Evolutionary conservation across 2,329 filamentous ascomycete species (phyloP), one percentile per base, ranked within the genome.

Genomic region (Apiospora aurea): DNA sequence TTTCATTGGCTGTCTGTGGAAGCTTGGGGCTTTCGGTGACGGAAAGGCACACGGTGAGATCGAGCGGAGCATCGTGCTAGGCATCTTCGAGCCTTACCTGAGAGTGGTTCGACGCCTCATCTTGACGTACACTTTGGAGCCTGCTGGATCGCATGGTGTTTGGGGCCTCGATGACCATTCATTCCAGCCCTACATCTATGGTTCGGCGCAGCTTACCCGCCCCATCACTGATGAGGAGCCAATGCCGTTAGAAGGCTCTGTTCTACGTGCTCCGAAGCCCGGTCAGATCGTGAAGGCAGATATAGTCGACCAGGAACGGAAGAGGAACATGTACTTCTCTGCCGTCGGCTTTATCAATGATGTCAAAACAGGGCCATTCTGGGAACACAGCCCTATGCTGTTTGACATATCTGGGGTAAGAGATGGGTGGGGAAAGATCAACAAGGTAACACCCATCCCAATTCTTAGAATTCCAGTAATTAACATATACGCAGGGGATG

Each of bases 121-220:
- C 77, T 86, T 94, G 69, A 96, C 92, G 2, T 99, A 98, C 81
- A 98, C 92, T 0, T 89, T 99, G 26, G 96, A 99, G 80, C 96
- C 96, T 4, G 96, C 96, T 7, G 96, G 96, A 2, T 97, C 96
- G 1, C 96, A 98, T 80, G 96, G 96, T 3, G 96, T 99, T 26
- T 99, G 96, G 96, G 96, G 96, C 26, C 87, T 99, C n/a, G 96
- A 99, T 80, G 96, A 99, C 81, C 96, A 99, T 82, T 95, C 91
- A 11, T 98, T 99, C 81, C 82, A 96, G 38, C 93, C 96, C 0
- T 99, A 98, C 81, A 94, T 99, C 71, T 95, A 98, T 75, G 96
- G 96, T 44, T 97, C 95, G 2, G 95, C 96, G 0, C 96, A 99
- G 80, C 86, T 97, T 53, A 92, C 92, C 13, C 92, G 94, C 0